phyloP scores from a whole-genome alignment of 306 rosid genomes.

The Cicer pinnatifidum region DNA sequence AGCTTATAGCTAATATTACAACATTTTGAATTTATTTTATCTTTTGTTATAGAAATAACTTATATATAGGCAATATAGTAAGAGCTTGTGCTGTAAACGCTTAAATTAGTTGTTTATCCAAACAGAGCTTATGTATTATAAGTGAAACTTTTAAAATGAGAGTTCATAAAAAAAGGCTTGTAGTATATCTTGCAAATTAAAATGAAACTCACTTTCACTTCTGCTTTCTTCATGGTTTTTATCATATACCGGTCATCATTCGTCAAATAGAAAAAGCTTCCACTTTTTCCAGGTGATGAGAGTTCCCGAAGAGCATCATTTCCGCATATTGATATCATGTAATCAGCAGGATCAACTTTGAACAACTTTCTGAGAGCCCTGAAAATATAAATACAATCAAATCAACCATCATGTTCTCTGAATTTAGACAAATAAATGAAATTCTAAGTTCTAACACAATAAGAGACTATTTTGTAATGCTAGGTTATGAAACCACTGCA shows the following conservation, averaged over 20 bases:
- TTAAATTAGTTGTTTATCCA: not conserved
- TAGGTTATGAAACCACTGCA: constrained; percentile 17
- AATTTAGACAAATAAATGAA: not conserved
- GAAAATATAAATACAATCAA: constrained; percentile 47
- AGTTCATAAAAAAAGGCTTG: not conserved
- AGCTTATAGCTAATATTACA: too few relatives aligned
- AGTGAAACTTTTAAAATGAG: not conserved
- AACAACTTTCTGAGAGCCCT: constrained; percentile 95
- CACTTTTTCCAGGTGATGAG: constrained; percentile 96
- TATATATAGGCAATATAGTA: too few relatives aligned
- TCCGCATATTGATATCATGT: constrained; percentile 94
- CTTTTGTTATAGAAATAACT: too few relatives aligned
- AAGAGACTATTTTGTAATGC: constrained; percentile 4
- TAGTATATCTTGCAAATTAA: constrained; percentile 7
- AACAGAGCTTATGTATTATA: not conserved
- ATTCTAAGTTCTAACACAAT: not conserved
- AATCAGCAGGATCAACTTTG: constrained; percentile 97
- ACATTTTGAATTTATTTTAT: too few relatives aligned
- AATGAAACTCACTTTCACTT: constrained; percentile 77
- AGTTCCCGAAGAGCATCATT: constrained; percentile 92
- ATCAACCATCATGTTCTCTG: constrained; percentile 31
- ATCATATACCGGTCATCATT: constrained; percentile 95
- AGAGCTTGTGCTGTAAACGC: too few relatives aligned
- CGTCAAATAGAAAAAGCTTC: constrained; percentile 95
- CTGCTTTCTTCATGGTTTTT: constrained; percentile 93